A percentile compares a stretch with the other conserved stretches of the same genome.
These are phyloP conservation scores for Podospora bellae-mahoneyi DNA, from an alignment of 495 filamentous ascomycete genomes.

Conservation along the genomic window DNA sequence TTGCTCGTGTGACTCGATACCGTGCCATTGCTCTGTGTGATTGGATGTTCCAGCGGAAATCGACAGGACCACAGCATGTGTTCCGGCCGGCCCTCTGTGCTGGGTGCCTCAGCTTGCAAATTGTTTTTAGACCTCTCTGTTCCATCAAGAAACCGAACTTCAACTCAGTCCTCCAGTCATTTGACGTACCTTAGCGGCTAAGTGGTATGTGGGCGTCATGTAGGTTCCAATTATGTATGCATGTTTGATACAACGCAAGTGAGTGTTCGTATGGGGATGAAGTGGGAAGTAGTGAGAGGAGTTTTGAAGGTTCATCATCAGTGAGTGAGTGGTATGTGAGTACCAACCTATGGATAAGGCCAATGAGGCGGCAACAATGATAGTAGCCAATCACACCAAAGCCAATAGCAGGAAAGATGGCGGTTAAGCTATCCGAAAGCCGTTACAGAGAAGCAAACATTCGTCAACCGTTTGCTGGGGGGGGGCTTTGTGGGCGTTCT, in stretches of 20 bases:
- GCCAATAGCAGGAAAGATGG: background rate
- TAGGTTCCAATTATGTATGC: background rate
- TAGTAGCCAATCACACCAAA: no score
- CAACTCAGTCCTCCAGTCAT: background rate
- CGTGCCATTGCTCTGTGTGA: conserved; percentile 17
- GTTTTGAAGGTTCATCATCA: background rate
- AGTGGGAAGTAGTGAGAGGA: background rate
- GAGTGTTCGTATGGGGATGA: background rate
- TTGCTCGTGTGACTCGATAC: conserved; percentile 28
- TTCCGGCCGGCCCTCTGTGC: conserved; percentile 20
- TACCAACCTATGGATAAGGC: no score
- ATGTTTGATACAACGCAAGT: background rate
- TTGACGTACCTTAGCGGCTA: background rate
- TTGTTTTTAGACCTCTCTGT: conserved; percentile 20
- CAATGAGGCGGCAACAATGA: no score
- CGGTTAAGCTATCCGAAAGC: background rate
- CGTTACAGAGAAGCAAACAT: background rate
- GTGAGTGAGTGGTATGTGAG: background rate
- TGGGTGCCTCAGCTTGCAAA: conserved; percentile 15
- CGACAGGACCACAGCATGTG: conserved; percentile 29
- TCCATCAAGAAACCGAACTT: conserved; percentile 9
- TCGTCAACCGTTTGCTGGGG: background rate
- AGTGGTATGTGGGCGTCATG: background rate
- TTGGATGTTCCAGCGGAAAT: conserved; percentile 26
- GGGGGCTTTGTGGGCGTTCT: background rate